Base-by-base conservation (phyloP, 495 filamentous ascomycete genomes). In the Diplogelasinospora grovesii region DNA sequence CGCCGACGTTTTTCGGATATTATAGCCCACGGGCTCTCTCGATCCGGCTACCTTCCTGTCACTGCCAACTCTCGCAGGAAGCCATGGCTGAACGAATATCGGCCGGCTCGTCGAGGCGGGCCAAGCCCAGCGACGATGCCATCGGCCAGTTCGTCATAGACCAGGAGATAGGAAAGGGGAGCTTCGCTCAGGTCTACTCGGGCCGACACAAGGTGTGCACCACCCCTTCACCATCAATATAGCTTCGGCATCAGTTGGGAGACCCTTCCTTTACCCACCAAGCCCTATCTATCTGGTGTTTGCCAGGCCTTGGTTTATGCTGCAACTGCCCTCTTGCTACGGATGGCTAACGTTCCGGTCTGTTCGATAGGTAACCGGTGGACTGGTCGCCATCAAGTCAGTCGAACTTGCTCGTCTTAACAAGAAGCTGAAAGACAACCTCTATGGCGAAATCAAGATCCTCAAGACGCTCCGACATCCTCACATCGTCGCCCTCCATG, bases 401-500 rank as follows among this genome's bases (percentile, higher is more conserved):
- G 92, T 98, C 56, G 84, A 93, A 53, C 73, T 92, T 24, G 73
- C 69, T 36, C 92, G 90, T 54, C 72, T 98, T 22, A 95, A 92
- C 69, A 85, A 82, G 69, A 96, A 95, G 71, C 74, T 98, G 31
- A 93, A 89, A 64, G 87, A 95, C 9, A 97, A 96, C 60, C 82
- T 98, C 22, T 86, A 87, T 46, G 82, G 83, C 52, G 92, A 98
- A 68, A 96, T 98, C 57, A 70, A 89, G 45, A 97, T 97, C 40
- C 77, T 98, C 49, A 88, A 89, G 62, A 82, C 77, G 51, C 72
- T 97, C 13, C 83, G 90, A 33, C 93, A 97, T 63, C 92, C 92
- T 19, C 92, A 98, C 57, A 96, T 98, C 50, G 93, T 97, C 50
- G 85, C 89, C 37, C 78, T 98, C 35, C 89, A 92, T 65, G 86